Evolutionary conservation across 2,329 filamentous ascomycete genomes (phyloP).

Genomic region (Fusarium sp.): DNA sequence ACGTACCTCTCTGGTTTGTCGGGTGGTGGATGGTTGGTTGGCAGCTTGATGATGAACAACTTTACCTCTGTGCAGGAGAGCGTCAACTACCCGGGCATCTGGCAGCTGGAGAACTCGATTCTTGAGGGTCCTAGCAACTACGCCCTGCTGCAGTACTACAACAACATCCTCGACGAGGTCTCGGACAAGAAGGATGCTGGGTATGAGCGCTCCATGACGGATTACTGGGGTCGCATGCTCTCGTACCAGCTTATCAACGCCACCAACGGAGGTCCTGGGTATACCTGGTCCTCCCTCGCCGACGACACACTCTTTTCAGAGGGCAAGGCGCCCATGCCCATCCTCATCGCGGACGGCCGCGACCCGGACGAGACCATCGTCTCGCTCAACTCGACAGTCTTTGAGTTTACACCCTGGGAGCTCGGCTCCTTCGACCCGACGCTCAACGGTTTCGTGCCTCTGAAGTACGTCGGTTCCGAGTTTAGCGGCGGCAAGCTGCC

Average conservation of each 20-base stretch:
- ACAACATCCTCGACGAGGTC: slow-evolving; percentile 50
- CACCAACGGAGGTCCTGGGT: slow-evolving; percentile 77
- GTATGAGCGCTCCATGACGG: slow-evolving; percentile 76
- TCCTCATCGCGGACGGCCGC: slow-evolving; percentile 62
- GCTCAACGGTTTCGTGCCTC: slow-evolving; percentile 69
- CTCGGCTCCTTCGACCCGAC: slow-evolving; percentile 73
- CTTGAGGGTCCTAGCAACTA: slow-evolving; percentile 54
- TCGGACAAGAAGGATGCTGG: slow-evolving; percentile 54
- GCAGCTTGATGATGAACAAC: slow-evolving; percentile 87
- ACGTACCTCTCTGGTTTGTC: slow-evolving; percentile 87
- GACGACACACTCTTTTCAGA: slow-evolving; percentile 56
- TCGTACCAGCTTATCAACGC: slow-evolving; percentile 87
- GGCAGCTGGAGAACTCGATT: slow-evolving; percentile 57
- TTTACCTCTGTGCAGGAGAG: slow-evolving; percentile 70
- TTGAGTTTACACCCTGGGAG: slow-evolving; percentile 75
- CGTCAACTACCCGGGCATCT: slow-evolving; percentile 51
- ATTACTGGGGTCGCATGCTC: slow-evolving; percentile 91
- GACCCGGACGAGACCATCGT: slow-evolving; percentile 58
- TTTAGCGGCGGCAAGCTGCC: slow-evolving; percentile 63
- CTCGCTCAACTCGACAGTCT: slow-evolving; percentile 69
- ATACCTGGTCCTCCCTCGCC: slow-evolving; percentile 81
- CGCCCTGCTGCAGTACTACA: slow-evolving; percentile 55
- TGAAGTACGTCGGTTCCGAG: slow-evolving; percentile 69
- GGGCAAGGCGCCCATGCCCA: slow-evolving; percentile 60
- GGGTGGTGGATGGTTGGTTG: slow-evolving; percentile 86